Conservation (phyloP, 2,329 filamentous ascomycete species). For the Fusarium sp. region DNA sequence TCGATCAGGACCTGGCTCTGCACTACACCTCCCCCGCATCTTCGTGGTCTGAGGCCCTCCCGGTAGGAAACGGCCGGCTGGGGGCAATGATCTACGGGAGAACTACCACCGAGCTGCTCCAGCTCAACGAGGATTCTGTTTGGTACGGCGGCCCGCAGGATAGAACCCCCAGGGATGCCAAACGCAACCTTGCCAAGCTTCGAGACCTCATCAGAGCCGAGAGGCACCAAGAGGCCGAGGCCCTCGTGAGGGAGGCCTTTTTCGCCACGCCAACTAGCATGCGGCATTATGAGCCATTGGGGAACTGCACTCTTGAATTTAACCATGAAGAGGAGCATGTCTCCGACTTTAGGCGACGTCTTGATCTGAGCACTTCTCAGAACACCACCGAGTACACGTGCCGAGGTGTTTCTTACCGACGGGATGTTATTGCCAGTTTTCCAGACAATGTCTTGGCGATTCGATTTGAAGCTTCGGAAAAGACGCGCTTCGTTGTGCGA, state of each 20-base stretch:
- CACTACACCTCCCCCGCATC: constrained; percentile 41
- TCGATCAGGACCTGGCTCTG: constrained; percentile 26
- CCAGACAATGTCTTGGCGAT: constrained; percentile 52
- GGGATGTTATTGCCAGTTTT: constrained; percentile 56
- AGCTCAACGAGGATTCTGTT: constrained; percentile 61
- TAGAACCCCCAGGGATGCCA: constrained; percentile 52
- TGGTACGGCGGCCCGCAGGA: constrained; percentile 60
- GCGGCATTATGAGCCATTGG: constrained; percentile 49
- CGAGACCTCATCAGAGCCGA: constrained; percentile 40
- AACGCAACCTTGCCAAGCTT: constrained; percentile 26
- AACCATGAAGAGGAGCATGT: constrained; percentile 46
- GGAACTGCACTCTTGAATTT: constrained; percentile 52
- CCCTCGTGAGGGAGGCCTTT: constrained; percentile 36
- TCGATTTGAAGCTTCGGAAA: constrained; percentile 32
- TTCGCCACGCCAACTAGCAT: constrained; percentile 41
- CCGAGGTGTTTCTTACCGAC: constrained; percentile 44
- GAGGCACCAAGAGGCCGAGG: constrained; percentile 40
- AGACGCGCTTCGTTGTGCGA: constrained; percentile 38
- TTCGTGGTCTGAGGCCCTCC: constrained; percentile 52
- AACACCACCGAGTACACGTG: constrained; percentile 52
- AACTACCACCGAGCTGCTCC: constrained; percentile 53
- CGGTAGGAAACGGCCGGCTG: constrained; percentile 61
- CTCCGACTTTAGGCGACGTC: constrained; percentile 50
- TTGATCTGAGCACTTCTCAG: constrained; percentile 53
- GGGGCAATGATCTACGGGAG: constrained; percentile 58